Percentiles rank a stretch among this genome's conserved stretches.
Evolutionary conservation across 1,139 yeast genomes (phyloP).

Genomic region (Lodderomyces margitis): DNA sequence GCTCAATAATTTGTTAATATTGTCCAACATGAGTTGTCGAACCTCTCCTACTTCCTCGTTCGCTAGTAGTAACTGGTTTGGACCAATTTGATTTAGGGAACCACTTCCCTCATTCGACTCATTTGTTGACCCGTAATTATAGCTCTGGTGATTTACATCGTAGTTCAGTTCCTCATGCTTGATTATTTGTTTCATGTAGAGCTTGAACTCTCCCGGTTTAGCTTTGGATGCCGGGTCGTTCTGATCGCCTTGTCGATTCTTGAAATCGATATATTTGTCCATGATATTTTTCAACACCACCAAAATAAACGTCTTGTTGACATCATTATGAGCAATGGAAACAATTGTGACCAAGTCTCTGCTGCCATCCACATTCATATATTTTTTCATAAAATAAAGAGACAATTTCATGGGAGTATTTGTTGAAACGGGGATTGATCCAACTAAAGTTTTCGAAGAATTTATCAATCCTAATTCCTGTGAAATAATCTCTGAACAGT

Average conservation of each 20-base stretch:
- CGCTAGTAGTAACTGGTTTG: constrained; percentile 40
- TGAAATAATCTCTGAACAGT: constrained; percentile 54
- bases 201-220: constrained; percentile 49
- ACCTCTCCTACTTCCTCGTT: constrained; percentile 54
- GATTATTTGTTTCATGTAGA: constrained; percentile 52
- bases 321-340: constrained; percentile 42
- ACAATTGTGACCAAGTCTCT: constrained; percentile 52
- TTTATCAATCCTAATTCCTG: constrained; percentile 55
- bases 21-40: constrained; percentile 63
- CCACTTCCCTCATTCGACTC: constrained; percentile 14
- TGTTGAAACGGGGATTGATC: constrained; percentile 39
- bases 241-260: constrained; percentile 20
- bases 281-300: constrained; percentile 49
- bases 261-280: constrained; percentile 47
- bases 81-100: constrained; percentile 29
- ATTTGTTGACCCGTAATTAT: constrained; percentile 34
- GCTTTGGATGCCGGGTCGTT: constrained; percentile 17
- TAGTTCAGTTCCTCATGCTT: constrained; percentile 48
- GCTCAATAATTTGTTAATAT: constrained; percentile 64
- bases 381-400: constrained; percentile 50
- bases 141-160: constrained; percentile 33
- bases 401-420: constrained; percentile 32
- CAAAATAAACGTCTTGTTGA: constrained; percentile 46
- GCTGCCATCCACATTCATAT: constrained; percentile 44
- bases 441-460: constrained; percentile 45